Evolutionary conservation across 2,329 filamentous ascomycete genomes (phyloP).

Genomic region (Aspergillus awamori): DNA sequence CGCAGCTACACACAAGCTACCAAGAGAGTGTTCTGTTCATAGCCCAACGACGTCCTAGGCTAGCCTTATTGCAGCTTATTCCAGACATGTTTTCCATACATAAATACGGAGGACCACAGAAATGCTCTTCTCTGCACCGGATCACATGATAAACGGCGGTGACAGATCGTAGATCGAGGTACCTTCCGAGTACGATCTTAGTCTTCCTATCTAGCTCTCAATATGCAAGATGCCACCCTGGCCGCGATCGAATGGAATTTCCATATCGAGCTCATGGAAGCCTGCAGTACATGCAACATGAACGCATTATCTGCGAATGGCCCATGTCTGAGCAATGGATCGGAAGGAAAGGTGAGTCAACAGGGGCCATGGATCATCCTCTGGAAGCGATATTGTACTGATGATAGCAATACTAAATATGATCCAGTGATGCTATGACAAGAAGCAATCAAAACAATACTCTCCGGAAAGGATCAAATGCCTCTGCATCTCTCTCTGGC

Average conservation of each 20-base stretch:
- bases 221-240: background rate
- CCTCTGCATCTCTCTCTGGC: background rate
- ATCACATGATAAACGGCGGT: slow-evolving; percentile 11
- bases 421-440: background rate
- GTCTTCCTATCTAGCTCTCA: background rate
- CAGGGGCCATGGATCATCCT: background rate
- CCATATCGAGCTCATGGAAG: background rate
- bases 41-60: background rate
- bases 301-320: background rate
- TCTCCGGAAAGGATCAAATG: background rate
- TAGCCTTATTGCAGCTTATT: background rate
- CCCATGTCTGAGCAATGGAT: background rate
- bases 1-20: background rate
- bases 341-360: background rate
- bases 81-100: background rate
- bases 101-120: too few species aligned
- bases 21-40: background rate
- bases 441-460: background rate
- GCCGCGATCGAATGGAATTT: background rate
- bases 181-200: background rate
- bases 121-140: background rate
- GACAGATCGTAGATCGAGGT: background rate
- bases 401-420: background rate
- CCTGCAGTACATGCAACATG: background rate
- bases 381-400: background rate